These are phyloP conservation scores for Cymodocea nodosa DNA, from an alignment of 116 monocot genomes.

Conservation along the genomic window DNA sequence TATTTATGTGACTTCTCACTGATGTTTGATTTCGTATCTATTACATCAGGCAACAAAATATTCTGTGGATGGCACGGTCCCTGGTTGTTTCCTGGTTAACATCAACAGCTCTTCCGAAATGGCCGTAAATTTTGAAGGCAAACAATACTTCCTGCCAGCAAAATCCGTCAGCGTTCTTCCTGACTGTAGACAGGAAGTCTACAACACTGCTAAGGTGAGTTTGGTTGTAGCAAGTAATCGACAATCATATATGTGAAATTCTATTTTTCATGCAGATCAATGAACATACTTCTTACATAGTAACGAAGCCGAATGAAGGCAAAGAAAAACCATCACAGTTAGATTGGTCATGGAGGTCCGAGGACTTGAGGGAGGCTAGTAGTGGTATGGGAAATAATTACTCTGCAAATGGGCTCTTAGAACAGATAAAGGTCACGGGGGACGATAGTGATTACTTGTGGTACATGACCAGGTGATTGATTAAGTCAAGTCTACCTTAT, in stretches of 20 bases:
- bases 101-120: constrained; percentile 17
- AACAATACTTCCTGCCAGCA: constrained; percentile 28
- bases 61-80: constrained; percentile 4
- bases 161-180: constrained; percentile 49
- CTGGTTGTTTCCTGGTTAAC: constrained; percentile 44
- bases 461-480: constrained; percentile 57
- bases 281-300: constrained; percentile 37
- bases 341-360: constrained; percentile 56
- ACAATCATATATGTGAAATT: background rate
- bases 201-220: constrained; percentile 60
- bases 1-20: background rate
- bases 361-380: constrained; percentile 11
- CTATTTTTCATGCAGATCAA: background rate
- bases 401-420: constrained; percentile 23
- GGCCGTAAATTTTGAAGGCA: constrained; percentile 23
- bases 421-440: constrained; percentile 29
- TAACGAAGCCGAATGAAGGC: constrained; percentile 22
- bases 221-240: background rate
- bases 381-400: constrained; percentile 2
- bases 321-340: constrained; percentile 7
- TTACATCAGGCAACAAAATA: constrained; percentile 28
- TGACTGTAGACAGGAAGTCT: constrained; percentile 43
- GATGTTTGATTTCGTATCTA: background rate
- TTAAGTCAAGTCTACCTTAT: background rate
- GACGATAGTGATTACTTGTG: constrained; percentile 78